These are phyloP conservation scores for Nakaseomyces uthaithaninus DNA, from an alignment of 1,139 yeast species.

Conservation along the genomic window DNA sequence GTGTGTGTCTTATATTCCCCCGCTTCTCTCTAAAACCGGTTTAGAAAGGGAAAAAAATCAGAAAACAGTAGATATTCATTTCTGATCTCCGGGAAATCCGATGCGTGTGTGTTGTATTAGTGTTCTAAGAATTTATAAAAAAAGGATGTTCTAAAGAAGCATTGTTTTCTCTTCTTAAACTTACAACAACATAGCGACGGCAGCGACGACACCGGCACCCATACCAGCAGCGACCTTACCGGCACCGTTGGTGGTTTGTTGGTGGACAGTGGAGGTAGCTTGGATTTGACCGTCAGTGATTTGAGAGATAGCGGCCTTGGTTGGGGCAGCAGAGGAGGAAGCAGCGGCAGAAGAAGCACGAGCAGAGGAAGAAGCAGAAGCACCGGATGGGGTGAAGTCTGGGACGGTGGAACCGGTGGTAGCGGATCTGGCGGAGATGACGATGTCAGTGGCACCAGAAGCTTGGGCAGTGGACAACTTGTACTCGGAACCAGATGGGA, in stretches of 20 bases:
- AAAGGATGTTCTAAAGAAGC: too few relatives aligned
- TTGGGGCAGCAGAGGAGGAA: slow-evolving; percentile 1
- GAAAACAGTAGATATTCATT: too few relatives aligned
- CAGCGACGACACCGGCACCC: slow-evolving; percentile 18
- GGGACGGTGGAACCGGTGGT: slow-evolving; percentile 13
- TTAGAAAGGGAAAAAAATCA: too few relatives aligned
- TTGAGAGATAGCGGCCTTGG: slow-evolving; percentile 7
- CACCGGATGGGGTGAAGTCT: slow-evolving; percentile 15
- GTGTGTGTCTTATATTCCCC: too few relatives aligned
- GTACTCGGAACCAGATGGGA: slow-evolving; percentile 13
- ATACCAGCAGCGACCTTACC: slow-evolving; percentile 15
- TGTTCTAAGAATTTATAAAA: too few relatives aligned
- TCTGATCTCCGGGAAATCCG: too few relatives aligned
- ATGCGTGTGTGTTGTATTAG: too few relatives aligned
- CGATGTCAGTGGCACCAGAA: slow-evolving; percentile 14
- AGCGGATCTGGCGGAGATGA: slow-evolving; percentile 14
- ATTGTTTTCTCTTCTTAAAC: too few relatives aligned
- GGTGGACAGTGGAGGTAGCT: slow-evolving; percentile 7
- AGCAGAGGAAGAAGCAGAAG: slow-evolving; percentile 2
- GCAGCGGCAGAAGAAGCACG: background rate
- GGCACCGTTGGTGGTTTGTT: slow-evolving; percentile 16
- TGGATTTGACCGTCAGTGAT: slow-evolving; percentile 9
- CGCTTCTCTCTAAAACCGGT: too few relatives aligned
- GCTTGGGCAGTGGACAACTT: slow-evolving; percentile 14
- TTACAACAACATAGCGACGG: slow-evolving; percentile 15